Conservation (phyloP, 176 grass and related monocot genomes). For the Hyparrhenia diplandra region DNA sequence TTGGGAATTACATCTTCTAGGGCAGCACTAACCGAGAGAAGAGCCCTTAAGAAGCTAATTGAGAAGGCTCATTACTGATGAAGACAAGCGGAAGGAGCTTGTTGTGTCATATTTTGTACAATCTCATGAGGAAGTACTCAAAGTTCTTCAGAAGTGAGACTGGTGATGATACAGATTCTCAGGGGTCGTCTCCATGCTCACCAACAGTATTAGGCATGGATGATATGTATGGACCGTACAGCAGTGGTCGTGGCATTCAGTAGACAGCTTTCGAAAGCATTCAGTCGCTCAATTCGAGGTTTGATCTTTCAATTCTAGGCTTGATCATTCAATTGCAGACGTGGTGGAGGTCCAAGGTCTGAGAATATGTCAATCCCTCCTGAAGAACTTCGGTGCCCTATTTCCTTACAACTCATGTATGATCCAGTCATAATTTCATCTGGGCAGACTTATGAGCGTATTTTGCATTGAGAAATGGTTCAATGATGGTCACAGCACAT, state of each 20-base stretch:
- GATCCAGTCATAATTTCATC: constrained; percentile 97
- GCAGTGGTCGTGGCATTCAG: constrained; percentile 64
- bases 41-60: constrained; percentile 92
- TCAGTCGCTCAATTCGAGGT: constrained; percentile 50
- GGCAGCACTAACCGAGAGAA: constrained; percentile 78
- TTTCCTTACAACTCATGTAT: constrained; percentile 94
- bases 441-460: constrained; percentile 91
- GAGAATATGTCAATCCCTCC: constrained; percentile 80
- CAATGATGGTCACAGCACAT: constrained; percentile 83
- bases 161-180: constrained; percentile 85
- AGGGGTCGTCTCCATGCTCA: constrained; percentile 77
- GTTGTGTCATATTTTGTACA: constrained; percentile 75
- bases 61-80: constrained; percentile 68
- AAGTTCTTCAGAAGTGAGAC: constrained; percentile 88
- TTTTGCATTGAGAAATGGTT: constrained; percentile 99
- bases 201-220: constrained; percentile 72
- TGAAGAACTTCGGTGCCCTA: constrained; percentile 92
- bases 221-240: constrained; percentile 55
- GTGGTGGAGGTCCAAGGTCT: constrained; percentile 49
- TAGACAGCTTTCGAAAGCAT: constrained; percentile 73
- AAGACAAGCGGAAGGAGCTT: constrained; percentile 82
- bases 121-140: constrained; percentile 91
- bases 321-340: constrained; percentile 77
- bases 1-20: constrained; percentile 91
- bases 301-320: constrained; percentile 78